Percentiles rank a stretch among this genome's conserved stretches.
phyloP scores from a whole-genome alignment of 257 asterid genomes.

The Lycium barbarum region DNA sequence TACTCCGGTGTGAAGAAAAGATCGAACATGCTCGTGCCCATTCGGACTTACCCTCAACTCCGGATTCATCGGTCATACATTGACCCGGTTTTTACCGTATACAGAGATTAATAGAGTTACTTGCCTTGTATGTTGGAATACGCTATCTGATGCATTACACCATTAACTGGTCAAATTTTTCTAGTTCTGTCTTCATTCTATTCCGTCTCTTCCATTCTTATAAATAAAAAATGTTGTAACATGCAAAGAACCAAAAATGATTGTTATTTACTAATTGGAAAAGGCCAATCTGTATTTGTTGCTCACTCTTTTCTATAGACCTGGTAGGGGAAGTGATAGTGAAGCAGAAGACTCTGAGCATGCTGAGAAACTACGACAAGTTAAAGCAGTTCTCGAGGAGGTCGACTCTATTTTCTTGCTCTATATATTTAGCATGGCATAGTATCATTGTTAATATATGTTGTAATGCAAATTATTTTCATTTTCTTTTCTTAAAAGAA shows the following conservation, averaged over 20 bases:
- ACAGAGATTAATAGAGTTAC: not conserved
- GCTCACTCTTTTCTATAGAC: conserved; percentile 55
- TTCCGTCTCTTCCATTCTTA: not conserved
- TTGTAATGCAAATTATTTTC: not conserved
- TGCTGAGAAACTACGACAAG: conserved; percentile 99
- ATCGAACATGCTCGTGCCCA: no score
- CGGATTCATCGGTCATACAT: no score
- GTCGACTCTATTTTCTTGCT: conserved; percentile 44
- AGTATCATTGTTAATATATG: conserved; percentile 11
- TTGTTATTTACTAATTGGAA: not conserved
- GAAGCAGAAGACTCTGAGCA: conserved; percentile 96
- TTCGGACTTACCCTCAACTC: no score
- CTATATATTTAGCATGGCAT: conserved; percentile 22
- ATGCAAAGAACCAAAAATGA: not conserved
- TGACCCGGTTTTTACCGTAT: no score
- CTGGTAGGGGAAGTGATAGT: conserved; percentile 93
- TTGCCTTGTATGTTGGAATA: conserved; percentile 2
- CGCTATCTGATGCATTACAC: not conserved
- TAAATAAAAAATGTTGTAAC: not conserved
- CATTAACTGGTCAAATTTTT: not conserved
- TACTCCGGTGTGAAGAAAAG: no score
- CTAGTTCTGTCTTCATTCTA: not conserved
- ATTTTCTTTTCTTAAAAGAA: not conserved
- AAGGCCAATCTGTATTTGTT: conserved; percentile 26
- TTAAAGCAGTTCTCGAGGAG: conserved; percentile 99